These are phyloP conservation scores for Trichoderma sp. DNA, from an alignment of 2,329 filamentous ascomycete species.

Conservation along the genomic window DNA sequence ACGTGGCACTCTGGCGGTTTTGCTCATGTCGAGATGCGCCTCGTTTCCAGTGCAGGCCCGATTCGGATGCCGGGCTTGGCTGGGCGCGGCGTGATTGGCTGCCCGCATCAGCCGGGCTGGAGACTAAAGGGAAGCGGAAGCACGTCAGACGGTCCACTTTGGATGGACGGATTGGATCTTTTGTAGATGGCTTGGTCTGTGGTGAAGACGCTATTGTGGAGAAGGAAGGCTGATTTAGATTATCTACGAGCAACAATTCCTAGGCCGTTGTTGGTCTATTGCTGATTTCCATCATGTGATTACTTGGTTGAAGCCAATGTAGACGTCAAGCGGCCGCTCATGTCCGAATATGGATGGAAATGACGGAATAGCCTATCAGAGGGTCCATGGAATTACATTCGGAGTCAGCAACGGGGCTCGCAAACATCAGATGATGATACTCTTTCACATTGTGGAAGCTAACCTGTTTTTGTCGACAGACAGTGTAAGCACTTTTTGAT, in stretches of 20 bases:
- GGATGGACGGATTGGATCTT: no score
- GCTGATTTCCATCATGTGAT: no score
- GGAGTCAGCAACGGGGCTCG: not conserved
- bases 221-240: not conserved
- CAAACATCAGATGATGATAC: not conserved
- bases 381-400: not conserved
- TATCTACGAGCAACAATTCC: no score
- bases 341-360: not conserved
- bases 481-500: not conserved
- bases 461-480: not conserved
- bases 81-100: conserved; percentile 1
- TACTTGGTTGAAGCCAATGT: no score
- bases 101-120: not conserved
- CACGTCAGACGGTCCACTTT: not conserved
- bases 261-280: no score
- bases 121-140: not conserved
- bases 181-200: no score
- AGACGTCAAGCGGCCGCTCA: not conserved
- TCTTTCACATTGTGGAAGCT: not conserved
- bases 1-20: not conserved
- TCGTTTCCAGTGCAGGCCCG: not conserved
- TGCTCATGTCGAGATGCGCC: not conserved
- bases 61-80: not conserved
- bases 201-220: no score
- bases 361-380: not conserved